Evolutionary conservation across 306 rosid species (phyloP).

Genomic region (Arachis hypogaea): DNA sequence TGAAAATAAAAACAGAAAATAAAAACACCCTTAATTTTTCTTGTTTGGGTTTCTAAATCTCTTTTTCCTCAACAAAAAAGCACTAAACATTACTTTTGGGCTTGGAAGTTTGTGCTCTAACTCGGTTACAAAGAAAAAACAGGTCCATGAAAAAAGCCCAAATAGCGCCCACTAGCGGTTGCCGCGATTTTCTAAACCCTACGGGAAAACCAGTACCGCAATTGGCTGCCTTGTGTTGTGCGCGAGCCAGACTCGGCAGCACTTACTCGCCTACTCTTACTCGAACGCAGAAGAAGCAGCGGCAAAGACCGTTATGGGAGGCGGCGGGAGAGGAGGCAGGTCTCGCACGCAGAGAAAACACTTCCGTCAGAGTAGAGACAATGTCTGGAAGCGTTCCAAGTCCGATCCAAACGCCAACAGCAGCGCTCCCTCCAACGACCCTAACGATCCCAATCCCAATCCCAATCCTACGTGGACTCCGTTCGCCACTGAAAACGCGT

Average conservation of each 20-base stretch:
- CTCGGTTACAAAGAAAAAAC: no score
- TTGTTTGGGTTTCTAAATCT: no score
- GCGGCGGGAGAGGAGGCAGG: slow-evolving; percentile 64
- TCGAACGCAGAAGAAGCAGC: neutral
- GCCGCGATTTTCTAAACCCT: no score
- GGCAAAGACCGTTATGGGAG: slow-evolving; percentile 52
- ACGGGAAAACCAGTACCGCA: no score
- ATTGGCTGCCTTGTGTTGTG: neutral
- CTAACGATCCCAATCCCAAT: slow-evolving; percentile 22
- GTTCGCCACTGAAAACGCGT: slow-evolving; percentile 63
- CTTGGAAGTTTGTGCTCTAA: no score
- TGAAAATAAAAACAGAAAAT: no score
- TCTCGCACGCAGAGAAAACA: slow-evolving; percentile 90
- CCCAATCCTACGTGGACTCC: slow-evolving; percentile 62
- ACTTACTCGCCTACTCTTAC: no score
- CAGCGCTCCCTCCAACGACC: slow-evolving; percentile 17
- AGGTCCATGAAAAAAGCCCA: no score
- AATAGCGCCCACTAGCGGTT: no score
- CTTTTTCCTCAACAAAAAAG: no score
- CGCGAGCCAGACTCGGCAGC: neutral
- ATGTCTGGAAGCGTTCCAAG: slow-evolving; percentile 91
- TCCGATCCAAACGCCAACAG: slow-evolving; percentile 47
- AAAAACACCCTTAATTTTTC: no score
- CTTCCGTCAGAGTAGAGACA: slow-evolving; percentile 79
- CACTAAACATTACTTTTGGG: no score